Conservation (phyloP, 768 basidiomycete genomes). For the Exidia glandulosa region DNA sequence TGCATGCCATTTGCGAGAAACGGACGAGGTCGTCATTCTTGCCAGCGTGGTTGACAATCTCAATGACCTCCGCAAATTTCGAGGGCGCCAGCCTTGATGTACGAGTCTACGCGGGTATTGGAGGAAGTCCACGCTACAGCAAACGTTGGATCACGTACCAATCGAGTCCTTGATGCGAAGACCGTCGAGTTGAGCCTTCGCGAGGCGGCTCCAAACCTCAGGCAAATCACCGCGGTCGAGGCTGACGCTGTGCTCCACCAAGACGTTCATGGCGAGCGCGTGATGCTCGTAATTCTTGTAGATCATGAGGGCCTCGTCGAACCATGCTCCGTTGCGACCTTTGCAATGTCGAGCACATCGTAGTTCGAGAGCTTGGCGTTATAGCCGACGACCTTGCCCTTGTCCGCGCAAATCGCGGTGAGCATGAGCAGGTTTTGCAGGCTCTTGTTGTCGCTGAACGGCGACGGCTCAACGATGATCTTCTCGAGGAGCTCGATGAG, state of each 20-base stretch:
- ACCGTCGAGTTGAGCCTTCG: slow-evolving; percentile 98
- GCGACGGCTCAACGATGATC: slow-evolving; percentile 93
- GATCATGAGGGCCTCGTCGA: slow-evolving; percentile 93
- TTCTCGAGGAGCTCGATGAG: slow-evolving; percentile 96
- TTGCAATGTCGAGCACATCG: slow-evolving; percentile 87
- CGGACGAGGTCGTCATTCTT: slow-evolving; percentile 92
- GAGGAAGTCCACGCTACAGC: neutral
- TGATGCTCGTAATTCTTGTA: slow-evolving; percentile 97
- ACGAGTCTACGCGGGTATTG: slow-evolving; percentile 61
- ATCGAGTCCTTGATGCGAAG: slow-evolving; percentile 97
- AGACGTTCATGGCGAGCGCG: slow-evolving; percentile 90
- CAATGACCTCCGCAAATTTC: slow-evolving; percentile 91
- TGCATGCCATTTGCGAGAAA: slow-evolving; percentile 97
- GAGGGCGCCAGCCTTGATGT: slow-evolving; percentile 94
- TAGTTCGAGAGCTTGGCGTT: slow-evolving; percentile 97
- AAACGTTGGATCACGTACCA: slow-evolving; percentile 36
- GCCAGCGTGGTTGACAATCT: slow-evolving; percentile 88
- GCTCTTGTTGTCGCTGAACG: slow-evolving; percentile 95
- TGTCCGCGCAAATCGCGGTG: slow-evolving; percentile 94
- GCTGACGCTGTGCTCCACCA: slow-evolving; percentile 96
- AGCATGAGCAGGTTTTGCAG: slow-evolving; percentile 90
- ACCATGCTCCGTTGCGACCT: slow-evolving; percentile 95
- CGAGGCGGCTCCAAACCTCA: slow-evolving; percentile 93
- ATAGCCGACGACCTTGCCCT: slow-evolving; percentile 95
- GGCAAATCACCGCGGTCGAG: slow-evolving; percentile 93